Conservation (phyloP, 2,329 filamentous ascomycete species). For the Fusarium nisikadoi region DNA sequence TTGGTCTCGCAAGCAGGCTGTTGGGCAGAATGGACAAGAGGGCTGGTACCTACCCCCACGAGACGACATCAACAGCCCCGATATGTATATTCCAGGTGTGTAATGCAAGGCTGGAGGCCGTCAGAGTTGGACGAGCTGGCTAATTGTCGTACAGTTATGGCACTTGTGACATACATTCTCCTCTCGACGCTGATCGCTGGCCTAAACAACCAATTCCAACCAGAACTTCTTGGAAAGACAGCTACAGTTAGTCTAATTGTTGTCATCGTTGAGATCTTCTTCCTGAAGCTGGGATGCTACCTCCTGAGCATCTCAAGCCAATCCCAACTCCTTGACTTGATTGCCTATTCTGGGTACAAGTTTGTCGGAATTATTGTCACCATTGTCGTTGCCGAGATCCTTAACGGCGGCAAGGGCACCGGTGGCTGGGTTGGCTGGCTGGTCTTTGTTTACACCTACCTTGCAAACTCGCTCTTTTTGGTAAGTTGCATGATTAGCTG, state of each 20-base stretch:
- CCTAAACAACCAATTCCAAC: slow-evolving; percentile 89
- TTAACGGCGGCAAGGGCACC: slow-evolving; percentile 82
- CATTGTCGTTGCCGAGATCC: slow-evolving; percentile 79
- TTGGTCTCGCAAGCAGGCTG: slow-evolving; percentile 90
- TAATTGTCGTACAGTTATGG: slow-evolving; percentile 74
- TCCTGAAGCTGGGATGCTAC: slow-evolving; percentile 92
- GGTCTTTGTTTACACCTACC: slow-evolving; percentile 90
- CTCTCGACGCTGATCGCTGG: slow-evolving; percentile 91
- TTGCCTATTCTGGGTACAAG: slow-evolving; percentile 98
- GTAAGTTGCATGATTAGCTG: slow-evolving; percentile 61
- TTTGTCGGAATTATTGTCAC: slow-evolving; percentile 97
- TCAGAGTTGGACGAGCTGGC: neutral
- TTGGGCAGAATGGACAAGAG: slow-evolving; percentile 75
- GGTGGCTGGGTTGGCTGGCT: slow-evolving; percentile 90
- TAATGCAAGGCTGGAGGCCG: slow-evolving; percentile 3
- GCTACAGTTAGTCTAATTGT: slow-evolving; percentile 86
- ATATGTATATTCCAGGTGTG: slow-evolving; percentile 93
- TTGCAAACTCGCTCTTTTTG: slow-evolving; percentile 94
- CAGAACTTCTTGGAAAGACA: slow-evolving; percentile 90
- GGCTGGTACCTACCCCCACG: slow-evolving; percentile 88
- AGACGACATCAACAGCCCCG: slow-evolving; percentile 96
- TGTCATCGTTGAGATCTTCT: slow-evolving; percentile 87
- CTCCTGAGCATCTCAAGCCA: slow-evolving; percentile 93
- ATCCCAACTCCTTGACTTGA: slow-evolving; percentile 89
- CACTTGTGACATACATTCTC: slow-evolving; percentile 95